phyloP scores from a whole-genome alignment of 2,329 filamentous ascomycete species.

The Chaetomiaceae sp. region DNA sequence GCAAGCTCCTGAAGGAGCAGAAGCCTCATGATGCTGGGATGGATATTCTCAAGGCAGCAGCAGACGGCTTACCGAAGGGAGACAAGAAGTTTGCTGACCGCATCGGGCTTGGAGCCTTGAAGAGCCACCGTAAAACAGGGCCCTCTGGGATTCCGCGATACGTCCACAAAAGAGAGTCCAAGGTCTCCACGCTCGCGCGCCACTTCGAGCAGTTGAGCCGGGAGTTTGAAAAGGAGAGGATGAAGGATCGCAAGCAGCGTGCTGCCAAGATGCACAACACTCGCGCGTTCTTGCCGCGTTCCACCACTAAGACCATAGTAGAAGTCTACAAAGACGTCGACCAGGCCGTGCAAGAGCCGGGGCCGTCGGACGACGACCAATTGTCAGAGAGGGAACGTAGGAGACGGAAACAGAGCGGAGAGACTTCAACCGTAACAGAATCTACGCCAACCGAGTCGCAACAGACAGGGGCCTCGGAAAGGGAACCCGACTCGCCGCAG shows the following conservation, averaged over 20 bases:
- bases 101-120: slow-evolving; percentile 59
- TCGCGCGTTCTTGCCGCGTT: slow-evolving; percentile 74
- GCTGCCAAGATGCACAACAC: slow-evolving; percentile 69
- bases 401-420: slow-evolving; percentile 30
- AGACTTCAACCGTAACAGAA: slow-evolving; percentile 18
- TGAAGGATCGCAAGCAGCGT: slow-evolving; percentile 75
- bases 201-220: slow-evolving; percentile 96
- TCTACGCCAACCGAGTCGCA: slow-evolving; percentile 11
- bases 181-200: slow-evolving; percentile 84
- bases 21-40: slow-evolving; percentile 26
- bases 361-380: slow-evolving; percentile 58
- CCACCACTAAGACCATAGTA: slow-evolving; percentile 90
- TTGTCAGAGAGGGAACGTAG: slow-evolving; percentile 31
- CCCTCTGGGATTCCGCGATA: slow-evolving; percentile 86
- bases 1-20: slow-evolving; percentile 33
- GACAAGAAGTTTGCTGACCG: slow-evolving; percentile 77
- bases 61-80: slow-evolving; percentile 39
- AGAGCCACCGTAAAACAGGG: slow-evolving; percentile 48
- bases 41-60: slow-evolving; percentile 30
- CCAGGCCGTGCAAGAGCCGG: slow-evolving; percentile 81
- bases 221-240: slow-evolving; percentile 91
- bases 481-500: slow-evolving; percentile 9
- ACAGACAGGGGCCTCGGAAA: slow-evolving; percentile 9
- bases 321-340: slow-evolving; percentile 93
- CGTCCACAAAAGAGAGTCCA: slow-evolving; percentile 65